These are phyloP conservation scores for Paramecium pentaurelia DNA, from an alignment of 73 alveolate species.

Conservation along the genomic window DNA sequence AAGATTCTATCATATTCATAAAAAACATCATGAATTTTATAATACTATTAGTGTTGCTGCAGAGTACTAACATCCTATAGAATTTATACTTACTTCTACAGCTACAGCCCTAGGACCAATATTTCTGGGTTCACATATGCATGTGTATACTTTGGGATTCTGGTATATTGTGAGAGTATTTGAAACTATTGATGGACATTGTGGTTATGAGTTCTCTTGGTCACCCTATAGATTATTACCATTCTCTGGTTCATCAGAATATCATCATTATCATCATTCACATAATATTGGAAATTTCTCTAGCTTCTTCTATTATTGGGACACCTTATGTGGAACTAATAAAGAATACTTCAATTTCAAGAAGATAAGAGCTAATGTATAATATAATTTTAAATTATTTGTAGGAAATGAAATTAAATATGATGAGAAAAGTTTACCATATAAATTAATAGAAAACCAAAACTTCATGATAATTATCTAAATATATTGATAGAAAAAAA, in stretches of 20 bases:
- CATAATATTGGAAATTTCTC: slow-evolving; percentile 77
- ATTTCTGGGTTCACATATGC: slow-evolving; percentile 68
- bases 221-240: slow-evolving; percentile 72
- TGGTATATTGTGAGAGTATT: slow-evolving; percentile 67
- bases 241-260: slow-evolving; percentile 68
- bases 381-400: neutral
- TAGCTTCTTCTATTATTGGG: slow-evolving; percentile 76
- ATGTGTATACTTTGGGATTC: slow-evolving; percentile 61
- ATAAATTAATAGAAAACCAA: neutral
- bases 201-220: slow-evolving; percentile 88
- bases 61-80: slow-evolving; percentile 72
- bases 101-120: slow-evolving; percentile 68
- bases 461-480: neutral
- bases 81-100: slow-evolving; percentile 38
- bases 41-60: slow-evolving; percentile 75
- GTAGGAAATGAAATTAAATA: neutral
- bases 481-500: neutral
- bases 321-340: slow-evolving; percentile 67
- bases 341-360: slow-evolving; percentile 44
- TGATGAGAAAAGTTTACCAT: neutral
- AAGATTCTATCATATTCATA: slow-evolving; percentile 65
- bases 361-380: neutral
- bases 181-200: slow-evolving; percentile 83
- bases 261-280: slow-evolving; percentile 82
- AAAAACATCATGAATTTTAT: slow-evolving; percentile 71